phyloP scores from a whole-genome alignment of 352 stramenopile species.

The Phytopythium mirpurense region DNA sequence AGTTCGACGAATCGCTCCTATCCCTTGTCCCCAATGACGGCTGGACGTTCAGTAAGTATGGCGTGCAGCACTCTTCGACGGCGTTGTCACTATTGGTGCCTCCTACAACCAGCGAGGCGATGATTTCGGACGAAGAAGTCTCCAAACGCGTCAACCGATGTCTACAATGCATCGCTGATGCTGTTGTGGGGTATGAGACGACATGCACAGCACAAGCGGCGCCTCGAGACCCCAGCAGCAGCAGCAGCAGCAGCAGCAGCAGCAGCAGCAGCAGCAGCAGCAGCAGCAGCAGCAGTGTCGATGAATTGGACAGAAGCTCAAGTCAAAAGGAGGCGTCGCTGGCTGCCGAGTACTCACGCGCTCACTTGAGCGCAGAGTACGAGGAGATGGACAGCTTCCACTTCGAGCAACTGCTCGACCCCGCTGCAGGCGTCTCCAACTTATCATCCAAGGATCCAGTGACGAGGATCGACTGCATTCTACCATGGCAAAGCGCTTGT shows the following conservation, averaged over 20 bases:
- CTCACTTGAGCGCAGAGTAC: slow-evolving; percentile 10
- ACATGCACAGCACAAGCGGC: not conserved
- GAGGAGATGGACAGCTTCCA: slow-evolving; percentile 42
- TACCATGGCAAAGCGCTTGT: not conserved
- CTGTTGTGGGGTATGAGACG: slow-evolving; percentile 8
- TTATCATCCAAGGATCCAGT: not conserved
- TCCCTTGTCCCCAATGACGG: slow-evolving; percentile 36
- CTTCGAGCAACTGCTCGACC: slow-evolving; percentile 47
- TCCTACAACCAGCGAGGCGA: not conserved
- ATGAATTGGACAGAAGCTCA: not conserved
- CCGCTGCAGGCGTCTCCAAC: slow-evolving; percentile 2
- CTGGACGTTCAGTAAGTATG: slow-evolving; percentile 13
- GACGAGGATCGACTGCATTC: not conserved
- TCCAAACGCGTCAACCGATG: slow-evolving; percentile 10
- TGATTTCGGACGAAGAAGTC: not conserved
- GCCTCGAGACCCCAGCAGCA: no score
- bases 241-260: no score
- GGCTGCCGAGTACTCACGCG: not conserved
- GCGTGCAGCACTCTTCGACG: not conserved
- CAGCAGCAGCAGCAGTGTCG: not conserved
- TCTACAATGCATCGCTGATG: slow-evolving; percentile 15
- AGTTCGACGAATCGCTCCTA: slow-evolving; percentile 35
- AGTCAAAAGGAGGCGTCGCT: not conserved
- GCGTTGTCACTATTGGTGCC: not conserved
- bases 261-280: no score